Evolutionary conservation across 805 yeast species (phyloP).

Genomic region (Ogataea degrootiae): DNA sequence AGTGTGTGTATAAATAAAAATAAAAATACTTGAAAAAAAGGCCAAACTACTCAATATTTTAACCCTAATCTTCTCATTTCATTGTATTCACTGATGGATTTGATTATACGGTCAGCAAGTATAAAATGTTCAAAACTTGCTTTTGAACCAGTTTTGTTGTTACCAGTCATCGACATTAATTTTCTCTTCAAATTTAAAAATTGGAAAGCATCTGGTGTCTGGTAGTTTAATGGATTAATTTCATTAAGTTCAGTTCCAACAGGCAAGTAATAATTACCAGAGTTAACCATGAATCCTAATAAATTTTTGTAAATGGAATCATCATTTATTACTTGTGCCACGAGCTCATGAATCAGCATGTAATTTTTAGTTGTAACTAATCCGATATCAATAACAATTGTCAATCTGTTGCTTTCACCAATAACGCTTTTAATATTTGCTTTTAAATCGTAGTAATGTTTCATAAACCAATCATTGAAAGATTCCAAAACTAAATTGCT

Average conservation of each 20-base stretch:
- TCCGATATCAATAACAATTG: conserved; percentile 26
- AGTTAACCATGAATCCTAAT: conserved; percentile 36
- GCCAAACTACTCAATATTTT: not conserved
- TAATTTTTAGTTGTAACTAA: conserved; percentile 5
- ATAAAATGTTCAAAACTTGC: conserved; percentile 10
- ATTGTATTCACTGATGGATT: conserved; percentile 10
- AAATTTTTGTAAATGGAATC: conserved; percentile 18
- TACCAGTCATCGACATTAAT: conserved; percentile 18
- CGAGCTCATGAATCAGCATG: conserved; percentile 2
- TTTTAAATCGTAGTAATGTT: conserved; percentile 1
- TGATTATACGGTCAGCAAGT: conserved; percentile 14
- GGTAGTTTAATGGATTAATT: conserved; percentile 11
- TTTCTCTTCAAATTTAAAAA: conserved; percentile 21
- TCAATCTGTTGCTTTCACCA: conserved; percentile 15
- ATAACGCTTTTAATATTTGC: conserved; percentile 1
- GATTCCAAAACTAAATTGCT: not conserved
- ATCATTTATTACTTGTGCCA: conserved; percentile 14
- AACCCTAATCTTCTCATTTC: conserved; percentile 1
- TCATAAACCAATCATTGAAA: not conserved
- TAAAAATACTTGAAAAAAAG: no score
- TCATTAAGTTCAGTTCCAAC: conserved; percentile 10
- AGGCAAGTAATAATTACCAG: conserved; percentile 35
- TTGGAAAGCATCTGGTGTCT: conserved; percentile 10
- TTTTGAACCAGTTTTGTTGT: not conserved
- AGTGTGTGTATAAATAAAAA: no score